Evolutionary conservation across 495 filamentous ascomycete species (phyloP).

Genomic region (Xylaria sp.): DNA sequence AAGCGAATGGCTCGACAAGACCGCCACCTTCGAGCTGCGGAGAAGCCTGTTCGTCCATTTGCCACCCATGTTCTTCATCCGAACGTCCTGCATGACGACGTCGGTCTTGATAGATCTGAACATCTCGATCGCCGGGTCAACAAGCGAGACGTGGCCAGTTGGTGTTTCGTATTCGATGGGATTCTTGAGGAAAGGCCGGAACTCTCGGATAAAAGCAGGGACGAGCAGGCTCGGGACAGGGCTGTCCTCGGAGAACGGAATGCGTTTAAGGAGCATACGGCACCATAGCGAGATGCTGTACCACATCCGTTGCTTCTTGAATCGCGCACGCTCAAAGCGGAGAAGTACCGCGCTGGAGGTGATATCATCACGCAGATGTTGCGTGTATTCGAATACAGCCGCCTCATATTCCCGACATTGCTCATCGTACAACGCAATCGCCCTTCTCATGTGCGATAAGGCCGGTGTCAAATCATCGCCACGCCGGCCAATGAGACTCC

Average conservation of each 20-base stretch:
- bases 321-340: constrained; percentile 33
- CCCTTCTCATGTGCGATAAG: constrained; percentile 36
- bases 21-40: not conserved
- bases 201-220: constrained; percentile 57
- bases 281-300: constrained; percentile 37
- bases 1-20: constrained; percentile 26
- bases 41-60: constrained; percentile 4
- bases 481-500: constrained; percentile 34
- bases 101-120: not conserved
- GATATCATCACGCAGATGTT: constrained; percentile 25
- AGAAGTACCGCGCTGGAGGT: constrained; percentile 4
- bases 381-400: constrained; percentile 42
- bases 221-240: constrained; percentile 37
- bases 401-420: constrained; percentile 40
- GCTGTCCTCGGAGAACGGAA: constrained; percentile 6
- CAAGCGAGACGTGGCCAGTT: constrained; percentile 38
- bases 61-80: constrained; percentile 17
- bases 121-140: constrained; percentile 28
- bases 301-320: constrained; percentile 37
- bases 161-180: constrained; percentile 41
- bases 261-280: constrained; percentile 31
- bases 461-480: constrained; percentile 21
- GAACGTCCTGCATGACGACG: constrained; percentile 18
- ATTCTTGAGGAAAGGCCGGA: constrained; percentile 55
- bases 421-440: constrained; percentile 35